These are phyloP conservation scores for Abrus precatorius DNA, from an alignment of 306 rosid species.

Conservation along the genomic window DNA sequence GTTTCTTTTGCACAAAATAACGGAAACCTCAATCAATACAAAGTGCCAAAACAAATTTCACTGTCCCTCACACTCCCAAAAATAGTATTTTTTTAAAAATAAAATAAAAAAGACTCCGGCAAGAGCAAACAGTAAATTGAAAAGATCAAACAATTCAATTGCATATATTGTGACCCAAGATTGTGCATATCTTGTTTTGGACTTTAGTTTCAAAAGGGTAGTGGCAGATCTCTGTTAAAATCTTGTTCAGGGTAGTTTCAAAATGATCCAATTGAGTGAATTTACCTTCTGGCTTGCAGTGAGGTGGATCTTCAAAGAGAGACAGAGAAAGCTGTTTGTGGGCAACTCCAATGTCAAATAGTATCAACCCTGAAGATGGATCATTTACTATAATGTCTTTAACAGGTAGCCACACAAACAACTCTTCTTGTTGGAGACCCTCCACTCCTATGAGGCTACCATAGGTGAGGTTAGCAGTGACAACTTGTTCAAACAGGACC, in stretches of 20 bases:
- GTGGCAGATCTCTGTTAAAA: slow-evolving; percentile 41
- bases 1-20: slow-evolving; percentile 49
- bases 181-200: neutral
- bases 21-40: slow-evolving; percentile 47
- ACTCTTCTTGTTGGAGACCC: slow-evolving; percentile 88
- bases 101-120: neutral
- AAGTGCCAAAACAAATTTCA: slow-evolving; percentile 41
- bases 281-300: slow-evolving; percentile 75
- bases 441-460: slow-evolving; percentile 86
- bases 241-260: neutral
- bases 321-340: slow-evolving; percentile 84
- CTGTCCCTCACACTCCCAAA: slow-evolving; percentile 4
- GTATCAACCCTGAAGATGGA: slow-evolving; percentile 80
- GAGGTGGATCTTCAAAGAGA: slow-evolving; percentile 92
- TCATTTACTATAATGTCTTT: slow-evolving; percentile 85
- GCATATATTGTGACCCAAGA: neutral
- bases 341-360: slow-evolving; percentile 90
- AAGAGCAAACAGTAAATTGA: slow-evolving; percentile 20
- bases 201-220: slow-evolving; percentile 28
- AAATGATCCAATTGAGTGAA: neutral
- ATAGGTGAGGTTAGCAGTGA: slow-evolving; percentile 84
- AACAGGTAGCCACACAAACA: slow-evolving; percentile 89
- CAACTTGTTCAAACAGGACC: slow-evolving; percentile 70
- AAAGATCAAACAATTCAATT: slow-evolving; percentile 20
- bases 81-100: neutral